Base-by-base conservation (phyloP, 495 filamentous ascomycete species). In the Letharia lupina region DNA sequence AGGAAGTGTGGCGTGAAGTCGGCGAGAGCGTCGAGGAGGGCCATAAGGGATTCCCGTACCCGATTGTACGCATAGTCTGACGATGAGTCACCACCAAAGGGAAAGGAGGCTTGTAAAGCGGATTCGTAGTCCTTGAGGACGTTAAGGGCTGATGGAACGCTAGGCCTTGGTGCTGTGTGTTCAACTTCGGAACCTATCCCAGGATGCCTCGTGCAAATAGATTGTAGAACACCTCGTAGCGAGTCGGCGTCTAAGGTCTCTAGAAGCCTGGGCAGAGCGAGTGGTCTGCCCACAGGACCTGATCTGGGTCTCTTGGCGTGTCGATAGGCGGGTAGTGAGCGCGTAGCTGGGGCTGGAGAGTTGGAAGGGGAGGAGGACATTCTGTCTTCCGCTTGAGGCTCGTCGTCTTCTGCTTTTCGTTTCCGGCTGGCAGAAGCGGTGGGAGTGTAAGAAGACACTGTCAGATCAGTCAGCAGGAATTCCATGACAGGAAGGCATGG, bases 1-100 rank as follows among this genome's bases (percentile, higher is more conserved):
- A 98, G 86, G 70, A 94, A 98, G 74, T 96, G 91, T 13, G 91
- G 91, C 5, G 91, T 96, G 73, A 93, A 98, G 70, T 98, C 94
- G 71, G 86, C 86, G 63, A 98, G 80, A 57, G 94, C 91, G 66
- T 98, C 91, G 61, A 96, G 82, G 44, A 98, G 85, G 33, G 89
- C 86, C 39, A 84, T 77, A 4, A 98, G 83, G 48, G 88, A 84
- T 69, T 92, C 89, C 60, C 87, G 88, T 40, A 98, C 92, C 72
- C 94, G 87, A 75, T 96, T 95, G 73, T 96, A 98, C 33, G 91
- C 86, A 77, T 98, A 98, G 69, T 98, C 95, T 35, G 91, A 93
- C 64, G 84, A 87, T 45, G 85, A 81, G 59, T 90, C 87, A 70
- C 86, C 85, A 70, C 94, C 94, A 73, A 93, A 87, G 12, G 94